Conservation (phyloP, 495 filamentous ascomycete genomes). For the Delitschia confertaspora region DNA sequence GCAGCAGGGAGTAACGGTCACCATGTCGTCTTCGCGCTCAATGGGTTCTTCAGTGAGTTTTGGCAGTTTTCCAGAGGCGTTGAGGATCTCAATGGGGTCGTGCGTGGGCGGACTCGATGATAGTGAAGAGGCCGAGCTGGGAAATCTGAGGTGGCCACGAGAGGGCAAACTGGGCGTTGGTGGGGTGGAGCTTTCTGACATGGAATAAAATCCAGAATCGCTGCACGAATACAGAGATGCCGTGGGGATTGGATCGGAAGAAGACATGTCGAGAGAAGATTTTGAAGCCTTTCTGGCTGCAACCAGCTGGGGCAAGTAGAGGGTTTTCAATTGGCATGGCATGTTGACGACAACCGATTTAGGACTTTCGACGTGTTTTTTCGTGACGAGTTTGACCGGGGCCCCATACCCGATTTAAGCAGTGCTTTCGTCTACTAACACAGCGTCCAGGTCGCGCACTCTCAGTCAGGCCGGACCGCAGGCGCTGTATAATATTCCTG, state of each 20-base stretch:
- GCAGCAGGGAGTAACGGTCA: conserved; percentile 3
- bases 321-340: conserved; percentile 27
- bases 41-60: conserved; percentile 30
- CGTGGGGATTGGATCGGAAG: conserved; percentile 13
- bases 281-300: conserved; percentile 24
- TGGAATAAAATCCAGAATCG: conserved; percentile 38
- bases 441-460: background rate
- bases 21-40: conserved; percentile 26
- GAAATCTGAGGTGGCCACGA: conserved; percentile 47
- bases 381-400: conserved; percentile 21
- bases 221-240: conserved; percentile 19
- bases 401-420: conserved; percentile 28
- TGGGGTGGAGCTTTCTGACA: conserved; percentile 52
- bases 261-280: conserved; percentile 19
- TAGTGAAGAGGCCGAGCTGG: conserved; percentile 56
- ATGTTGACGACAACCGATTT: background rate
- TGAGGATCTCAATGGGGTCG: conserved; percentile 30
- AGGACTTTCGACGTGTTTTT: conserved; percentile 15
- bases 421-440: background rate
- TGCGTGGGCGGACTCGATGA: conserved; percentile 45
- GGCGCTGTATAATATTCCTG: conserved; percentile 16
- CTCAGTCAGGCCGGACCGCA: conserved; percentile 1
- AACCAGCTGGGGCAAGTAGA: conserved; percentile 25
- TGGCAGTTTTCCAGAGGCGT: conserved; percentile 26
- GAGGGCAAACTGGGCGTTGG: conserved; percentile 52